Percentiles rank a stretch among this genome's conserved stretches.
Evolutionary conservation across 2,329 filamentous ascomycete species (phyloP).

Genomic region (Stemphylium vesicarium): DNA sequence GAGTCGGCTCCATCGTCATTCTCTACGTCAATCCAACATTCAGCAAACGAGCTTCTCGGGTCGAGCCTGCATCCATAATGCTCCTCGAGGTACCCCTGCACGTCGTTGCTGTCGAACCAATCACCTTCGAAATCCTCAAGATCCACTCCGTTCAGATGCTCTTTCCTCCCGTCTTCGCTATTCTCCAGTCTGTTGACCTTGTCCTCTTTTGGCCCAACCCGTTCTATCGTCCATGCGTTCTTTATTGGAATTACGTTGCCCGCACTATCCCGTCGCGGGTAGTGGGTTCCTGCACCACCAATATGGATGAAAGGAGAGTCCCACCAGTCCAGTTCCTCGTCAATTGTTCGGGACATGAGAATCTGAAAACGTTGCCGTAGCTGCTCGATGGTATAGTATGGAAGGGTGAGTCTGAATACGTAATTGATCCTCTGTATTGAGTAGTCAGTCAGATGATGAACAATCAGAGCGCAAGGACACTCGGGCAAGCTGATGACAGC

Average conservation of each 20-base stretch:
- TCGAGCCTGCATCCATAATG: slow-evolving; percentile 69
- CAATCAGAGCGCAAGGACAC: neutral
- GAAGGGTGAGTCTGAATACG: slow-evolving; percentile 73
- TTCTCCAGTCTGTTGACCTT: slow-evolving; percentile 27
- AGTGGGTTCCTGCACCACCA: slow-evolving; percentile 73
- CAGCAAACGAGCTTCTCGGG: slow-evolving; percentile 64
- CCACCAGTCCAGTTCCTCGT: slow-evolving; percentile 65
- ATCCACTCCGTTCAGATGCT: slow-evolving; percentile 51
- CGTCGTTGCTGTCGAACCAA: slow-evolving; percentile 79
- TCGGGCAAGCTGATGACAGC: neutral
- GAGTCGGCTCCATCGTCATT: slow-evolving; percentile 21
- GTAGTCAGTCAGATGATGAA: neutral
- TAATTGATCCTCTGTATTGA: slow-evolving; percentile 44
- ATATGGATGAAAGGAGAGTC: slow-evolving; percentile 68
- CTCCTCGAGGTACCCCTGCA: slow-evolving; percentile 72
- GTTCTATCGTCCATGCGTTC: slow-evolving; percentile 42
- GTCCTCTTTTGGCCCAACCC: slow-evolving; percentile 43
- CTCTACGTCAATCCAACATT: slow-evolving; percentile 48
- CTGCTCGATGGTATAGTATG: slow-evolving; percentile 57
- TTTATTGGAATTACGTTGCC: slow-evolving; percentile 45
- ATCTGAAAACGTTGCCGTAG: slow-evolving; percentile 50
- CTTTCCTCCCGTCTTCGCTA: slow-evolving; percentile 25
- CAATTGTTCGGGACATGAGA: slow-evolving; percentile 47
- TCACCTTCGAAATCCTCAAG: slow-evolving; percentile 72
- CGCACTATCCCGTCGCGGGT: slow-evolving; percentile 50